Percentiles rank a stretch among this genome's conserved stretches.
Evolutionary conservation across 257 asterid species (phyloP).

Genomic region (Solanum virginianum): DNA sequence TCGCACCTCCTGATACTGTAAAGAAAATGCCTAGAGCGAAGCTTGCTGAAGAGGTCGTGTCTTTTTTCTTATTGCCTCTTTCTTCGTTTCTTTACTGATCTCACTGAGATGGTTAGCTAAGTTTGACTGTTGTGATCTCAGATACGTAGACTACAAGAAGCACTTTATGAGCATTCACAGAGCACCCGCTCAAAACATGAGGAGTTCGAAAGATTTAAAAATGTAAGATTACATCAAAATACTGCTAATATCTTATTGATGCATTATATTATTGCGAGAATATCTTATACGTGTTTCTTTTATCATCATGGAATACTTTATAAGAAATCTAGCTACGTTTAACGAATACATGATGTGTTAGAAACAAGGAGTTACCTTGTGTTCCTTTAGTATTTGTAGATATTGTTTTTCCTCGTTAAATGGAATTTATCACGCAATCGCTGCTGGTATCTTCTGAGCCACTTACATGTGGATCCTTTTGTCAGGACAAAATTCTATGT

Average conservation of each 20-base stretch:
- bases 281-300: background rate
- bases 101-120: background rate
- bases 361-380: background rate
- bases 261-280: background rate
- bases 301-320: background rate
- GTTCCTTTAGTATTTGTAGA: background rate
- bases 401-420: background rate
- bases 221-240: constrained; percentile 20
- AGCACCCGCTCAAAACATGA: constrained; percentile 73
- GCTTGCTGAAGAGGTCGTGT: constrained; percentile 72
- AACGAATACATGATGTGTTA: background rate
- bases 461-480: constrained; percentile 1
- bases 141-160: constrained; percentile 83
- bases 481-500: constrained; percentile 82
- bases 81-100: background rate
- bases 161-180: constrained; percentile 65
- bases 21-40: constrained; percentile 80
- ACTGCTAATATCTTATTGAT: background rate
- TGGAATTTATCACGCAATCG: background rate
- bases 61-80: background rate
- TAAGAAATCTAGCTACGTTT: background rate
- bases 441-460: background rate
- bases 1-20: constrained; percentile 77
- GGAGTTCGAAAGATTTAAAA: constrained; percentile 77
- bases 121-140: constrained; percentile 7